Evolutionary conservation across 2,329 filamentous ascomycete species (phyloP).

Genomic region (Aspergillus ochraceoroseus): DNA sequence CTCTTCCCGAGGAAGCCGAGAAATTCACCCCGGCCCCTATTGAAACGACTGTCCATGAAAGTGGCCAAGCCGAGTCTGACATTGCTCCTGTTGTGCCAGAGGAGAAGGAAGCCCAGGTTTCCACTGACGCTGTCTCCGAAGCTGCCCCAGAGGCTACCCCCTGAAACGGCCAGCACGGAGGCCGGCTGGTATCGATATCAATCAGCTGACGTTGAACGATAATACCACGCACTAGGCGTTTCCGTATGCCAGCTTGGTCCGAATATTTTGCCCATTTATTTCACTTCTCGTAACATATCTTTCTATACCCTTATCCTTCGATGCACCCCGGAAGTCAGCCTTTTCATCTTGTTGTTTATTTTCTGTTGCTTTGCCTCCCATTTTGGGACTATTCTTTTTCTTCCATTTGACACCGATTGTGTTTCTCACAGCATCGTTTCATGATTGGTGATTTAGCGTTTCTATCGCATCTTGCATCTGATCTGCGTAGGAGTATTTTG

Average conservation of each 20-base stretch:
- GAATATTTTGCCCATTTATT: conserved; percentile 6
- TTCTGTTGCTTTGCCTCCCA: conserved; percentile 2
- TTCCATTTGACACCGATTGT: too few species aligned
- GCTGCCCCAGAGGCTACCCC: conserved; percentile 41
- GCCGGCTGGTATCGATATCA: conserved; percentile 28
- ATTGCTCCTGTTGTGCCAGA: conserved; percentile 3
- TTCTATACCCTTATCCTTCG: conserved; percentile 19
- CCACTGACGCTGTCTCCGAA: conserved; percentile 44
- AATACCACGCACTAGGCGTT: conserved; percentile 7
- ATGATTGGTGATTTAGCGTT: conserved; percentile 16
- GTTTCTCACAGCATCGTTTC: too few species aligned
- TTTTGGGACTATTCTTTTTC: conserved; percentile 14
- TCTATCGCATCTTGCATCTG: conserved; percentile 14
- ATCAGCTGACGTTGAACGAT: conserved; percentile 22
- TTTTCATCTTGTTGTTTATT: conserved; percentile 10
- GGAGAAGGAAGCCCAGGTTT: conserved; percentile 1
- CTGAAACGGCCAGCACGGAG: too few species aligned
- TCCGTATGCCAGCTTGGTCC: neutral
- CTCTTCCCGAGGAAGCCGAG: neutral
- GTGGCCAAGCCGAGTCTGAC: conserved; percentile 8
- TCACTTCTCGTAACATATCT: conserved; percentile 19
- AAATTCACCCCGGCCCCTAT: conserved; percentile 1
- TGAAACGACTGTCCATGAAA: neutral
- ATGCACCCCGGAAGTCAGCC: conserved; percentile 10
- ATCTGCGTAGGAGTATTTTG: conserved; percentile 11